These are phyloP conservation scores for Tuber magnatum DNA, from an alignment of 495 filamentous ascomycete genomes.

Conservation along the genomic window DNA sequence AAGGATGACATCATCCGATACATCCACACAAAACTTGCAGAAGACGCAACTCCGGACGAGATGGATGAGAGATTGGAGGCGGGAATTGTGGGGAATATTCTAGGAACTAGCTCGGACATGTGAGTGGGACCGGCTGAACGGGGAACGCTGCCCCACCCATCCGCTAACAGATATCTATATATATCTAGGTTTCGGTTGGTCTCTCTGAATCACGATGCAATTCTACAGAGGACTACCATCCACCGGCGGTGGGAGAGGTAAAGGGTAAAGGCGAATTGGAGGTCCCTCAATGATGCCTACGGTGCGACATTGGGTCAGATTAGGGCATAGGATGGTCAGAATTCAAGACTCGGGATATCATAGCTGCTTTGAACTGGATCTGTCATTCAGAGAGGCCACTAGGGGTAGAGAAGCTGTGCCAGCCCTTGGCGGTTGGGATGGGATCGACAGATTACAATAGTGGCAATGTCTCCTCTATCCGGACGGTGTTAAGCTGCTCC, in stretches of 20 bases:
- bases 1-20: neutral
- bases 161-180: neutral
- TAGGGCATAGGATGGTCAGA: neutral
- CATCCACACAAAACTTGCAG: neutral
- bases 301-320: neutral
- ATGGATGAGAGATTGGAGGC: neutral
- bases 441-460: neutral
- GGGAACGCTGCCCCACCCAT: neutral
- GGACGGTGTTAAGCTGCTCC: neutral
- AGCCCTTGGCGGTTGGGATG: neutral
- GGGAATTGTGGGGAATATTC: neutral
- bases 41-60: neutral
- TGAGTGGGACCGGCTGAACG: neutral
- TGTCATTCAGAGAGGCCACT: neutral
- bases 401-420: neutral
- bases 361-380: neutral
- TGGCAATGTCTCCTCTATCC: neutral
- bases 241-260: neutral
- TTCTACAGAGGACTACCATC: neutral
- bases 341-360: neutral
- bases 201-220: neutral
- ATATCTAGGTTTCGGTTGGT: neutral
- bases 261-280: neutral
- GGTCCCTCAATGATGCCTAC: neutral
- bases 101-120: neutral